These are phyloP conservation scores for Ganoderma sinense DNA, from an alignment of 1,284 basidiomycete genomes.

Conservation along the genomic window DNA sequence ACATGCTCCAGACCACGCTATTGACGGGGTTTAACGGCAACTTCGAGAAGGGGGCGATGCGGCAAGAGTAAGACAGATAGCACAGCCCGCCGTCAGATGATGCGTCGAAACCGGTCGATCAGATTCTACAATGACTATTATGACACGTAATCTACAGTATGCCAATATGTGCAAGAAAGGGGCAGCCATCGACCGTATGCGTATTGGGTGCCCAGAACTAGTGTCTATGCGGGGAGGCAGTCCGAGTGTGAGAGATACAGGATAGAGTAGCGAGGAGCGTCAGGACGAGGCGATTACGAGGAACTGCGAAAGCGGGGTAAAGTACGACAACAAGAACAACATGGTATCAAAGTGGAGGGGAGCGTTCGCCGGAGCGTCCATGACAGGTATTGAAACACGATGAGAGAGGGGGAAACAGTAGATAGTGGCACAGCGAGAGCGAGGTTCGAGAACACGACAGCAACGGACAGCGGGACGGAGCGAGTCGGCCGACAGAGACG, in stretches of 20 bases:
- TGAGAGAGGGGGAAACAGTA: not conserved
- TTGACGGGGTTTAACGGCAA: not conserved
- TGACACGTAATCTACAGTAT: constrained; percentile 8
- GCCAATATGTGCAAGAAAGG: not conserved
- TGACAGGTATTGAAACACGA: not conserved
- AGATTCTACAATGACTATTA: constrained; percentile 11
- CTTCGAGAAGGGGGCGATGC: not conserved
- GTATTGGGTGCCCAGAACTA: constrained; percentile 3
- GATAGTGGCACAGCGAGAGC: constrained; percentile 2
- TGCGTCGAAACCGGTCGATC: not conserved
- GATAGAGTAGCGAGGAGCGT: not conserved
- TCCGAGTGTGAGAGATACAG: constrained; percentile 7
- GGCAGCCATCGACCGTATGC: not conserved
- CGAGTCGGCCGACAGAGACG: not conserved
- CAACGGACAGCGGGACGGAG: constrained; percentile 10
- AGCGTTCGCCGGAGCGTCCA: constrained; percentile 5
- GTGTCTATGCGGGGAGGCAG: constrained; percentile 7
- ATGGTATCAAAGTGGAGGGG: constrained; percentile 11
- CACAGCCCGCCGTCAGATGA: not conserved
- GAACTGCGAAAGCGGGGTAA: constrained; percentile 5
- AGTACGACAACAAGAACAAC: not conserved
- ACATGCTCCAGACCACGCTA: not conserved
- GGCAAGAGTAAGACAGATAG: not conserved
- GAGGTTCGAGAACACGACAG: constrained; percentile 16
- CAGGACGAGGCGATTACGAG: constrained; percentile 7